Percentiles rank a stretch among this genome's conserved stretches.
phyloP scores from a whole-genome alignment of 768 basidiomycete genomes.

The Cyclocybe cylindracea region DNA sequence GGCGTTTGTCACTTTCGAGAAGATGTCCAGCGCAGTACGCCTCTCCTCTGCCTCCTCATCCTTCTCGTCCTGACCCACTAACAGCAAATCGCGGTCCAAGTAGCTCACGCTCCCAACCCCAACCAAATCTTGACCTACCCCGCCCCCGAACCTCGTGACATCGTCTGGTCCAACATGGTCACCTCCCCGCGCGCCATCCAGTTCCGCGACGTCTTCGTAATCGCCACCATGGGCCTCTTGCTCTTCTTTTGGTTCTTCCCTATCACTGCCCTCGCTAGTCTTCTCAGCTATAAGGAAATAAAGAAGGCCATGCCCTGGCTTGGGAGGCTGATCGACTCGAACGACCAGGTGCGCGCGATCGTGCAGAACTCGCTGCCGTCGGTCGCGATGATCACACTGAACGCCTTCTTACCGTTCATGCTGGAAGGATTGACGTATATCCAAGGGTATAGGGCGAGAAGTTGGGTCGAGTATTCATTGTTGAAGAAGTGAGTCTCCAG shows the following conservation, averaged over 20 bases:
- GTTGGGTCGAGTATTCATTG: slow-evolving; percentile 91
- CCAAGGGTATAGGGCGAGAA: slow-evolving; percentile 89
- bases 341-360: slow-evolving; percentile 77
- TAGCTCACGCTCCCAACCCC: slow-evolving; percentile 72
- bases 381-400: slow-evolving; percentile 86
- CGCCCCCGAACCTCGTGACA: slow-evolving; percentile 94
- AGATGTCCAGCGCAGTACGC: slow-evolving; percentile 84
- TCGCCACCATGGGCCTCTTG: slow-evolving; percentile 67
- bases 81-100: slow-evolving; percentile 88
- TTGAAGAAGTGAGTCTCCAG: slow-evolving; percentile 74
- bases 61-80: not conserved
- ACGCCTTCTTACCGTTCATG: slow-evolving; percentile 85
- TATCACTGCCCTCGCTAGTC: slow-evolving; percentile 79
- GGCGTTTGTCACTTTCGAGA: slow-evolving; percentile 97
- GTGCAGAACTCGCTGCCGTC: slow-evolving; percentile 95
- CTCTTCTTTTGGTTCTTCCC: slow-evolving; percentile 94
- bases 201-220: slow-evolving; percentile 71
- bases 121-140: slow-evolving; percentile 66
- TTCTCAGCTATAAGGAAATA: slow-evolving; percentile 93
- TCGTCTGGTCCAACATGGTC: slow-evolving; percentile 91
- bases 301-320: slow-evolving; percentile 90
- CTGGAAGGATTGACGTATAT: slow-evolving; percentile 87
- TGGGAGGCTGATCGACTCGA: slow-evolving; percentile 79
- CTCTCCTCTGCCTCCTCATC: not conserved
- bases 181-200: slow-evolving; percentile 58